Evolutionary conservation across 495 filamentous ascomycete genomes (phyloP).

Genomic region (Melanomma pulvis-pyrius): DNA sequence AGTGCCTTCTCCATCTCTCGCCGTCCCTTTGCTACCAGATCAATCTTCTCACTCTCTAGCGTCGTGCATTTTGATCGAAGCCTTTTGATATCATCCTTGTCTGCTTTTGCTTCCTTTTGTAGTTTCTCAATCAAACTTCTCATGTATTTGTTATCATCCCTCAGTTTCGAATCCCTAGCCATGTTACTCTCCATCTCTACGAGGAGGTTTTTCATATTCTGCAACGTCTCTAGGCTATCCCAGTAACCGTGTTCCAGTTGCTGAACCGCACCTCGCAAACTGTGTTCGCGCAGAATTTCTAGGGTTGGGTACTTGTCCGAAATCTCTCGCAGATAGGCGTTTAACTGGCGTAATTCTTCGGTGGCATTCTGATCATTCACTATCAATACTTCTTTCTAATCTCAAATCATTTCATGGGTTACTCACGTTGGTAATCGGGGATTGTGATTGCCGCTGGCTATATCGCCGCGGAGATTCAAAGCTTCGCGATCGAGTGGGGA

Average conservation of each 20-base stretch:
- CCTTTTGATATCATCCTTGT: not conserved
- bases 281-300: not conserved
- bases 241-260: not conserved
- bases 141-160: not conserved
- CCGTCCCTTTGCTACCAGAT: too few relatives aligned
- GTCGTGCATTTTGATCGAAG: not conserved
- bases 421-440: not conserved
- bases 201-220: not conserved
- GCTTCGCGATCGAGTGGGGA: not conserved
- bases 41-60: not conserved
- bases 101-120: not conserved
- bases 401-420: not conserved
- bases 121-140: not conserved
- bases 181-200: not conserved
- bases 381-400: not conserved
- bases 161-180: not conserved
- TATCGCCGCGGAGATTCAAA: not conserved
- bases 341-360: not conserved
- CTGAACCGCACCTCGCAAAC: not conserved
- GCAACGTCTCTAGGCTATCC: not conserved
- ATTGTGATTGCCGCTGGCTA: not conserved
- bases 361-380: not conserved
- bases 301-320: not conserved
- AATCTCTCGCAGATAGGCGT: not conserved
- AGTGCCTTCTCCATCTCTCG: too few relatives aligned